Percentiles rank a stretch among this genome's conserved stretches.
Evolutionary conservation across 106 monocot genomes (phyloP).

Genomic region (Phalaenopsis equestris): DNA sequence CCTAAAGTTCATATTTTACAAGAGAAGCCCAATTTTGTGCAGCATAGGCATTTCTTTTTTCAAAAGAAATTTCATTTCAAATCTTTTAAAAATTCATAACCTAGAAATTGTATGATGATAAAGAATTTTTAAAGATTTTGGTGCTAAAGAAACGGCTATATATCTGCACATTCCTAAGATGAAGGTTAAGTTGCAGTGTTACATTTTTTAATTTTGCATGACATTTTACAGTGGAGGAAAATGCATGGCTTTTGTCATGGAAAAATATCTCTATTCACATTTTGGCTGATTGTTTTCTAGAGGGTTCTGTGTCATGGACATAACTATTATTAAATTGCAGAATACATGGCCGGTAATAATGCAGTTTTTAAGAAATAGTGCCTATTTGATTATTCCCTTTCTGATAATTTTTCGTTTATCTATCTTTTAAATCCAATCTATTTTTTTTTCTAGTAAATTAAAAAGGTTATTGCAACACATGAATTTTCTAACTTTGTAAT

Average conservation of each 20-base stretch:
- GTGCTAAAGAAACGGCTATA: background rate
- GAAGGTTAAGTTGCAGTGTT: background rate
- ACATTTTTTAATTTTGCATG: background rate
- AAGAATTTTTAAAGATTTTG: background rate
- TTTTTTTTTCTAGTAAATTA: background rate
- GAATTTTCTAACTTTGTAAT: background rate
- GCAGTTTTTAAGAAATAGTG: background rate
- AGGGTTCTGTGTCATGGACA: background rate
- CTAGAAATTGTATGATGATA: background rate
- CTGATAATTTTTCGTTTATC: background rate
- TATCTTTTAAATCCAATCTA: background rate
- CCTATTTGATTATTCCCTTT: background rate
- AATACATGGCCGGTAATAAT: background rate
- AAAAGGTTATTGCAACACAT: background rate
- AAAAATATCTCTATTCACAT: background rate
- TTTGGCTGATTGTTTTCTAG: background rate
- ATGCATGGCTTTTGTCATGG: background rate
- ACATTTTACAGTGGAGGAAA: background rate
- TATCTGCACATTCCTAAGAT: background rate
- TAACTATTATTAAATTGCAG: background rate
- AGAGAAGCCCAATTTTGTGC: background rate
- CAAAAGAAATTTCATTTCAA: background rate
- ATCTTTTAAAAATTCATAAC: background rate
- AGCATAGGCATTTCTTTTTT: background rate
- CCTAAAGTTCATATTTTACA: background rate